These are phyloP conservation scores for Xerocomellus dryophilus DNA, from an alignment of 768 basidiomycete species.

Conservation along the genomic window DNA sequence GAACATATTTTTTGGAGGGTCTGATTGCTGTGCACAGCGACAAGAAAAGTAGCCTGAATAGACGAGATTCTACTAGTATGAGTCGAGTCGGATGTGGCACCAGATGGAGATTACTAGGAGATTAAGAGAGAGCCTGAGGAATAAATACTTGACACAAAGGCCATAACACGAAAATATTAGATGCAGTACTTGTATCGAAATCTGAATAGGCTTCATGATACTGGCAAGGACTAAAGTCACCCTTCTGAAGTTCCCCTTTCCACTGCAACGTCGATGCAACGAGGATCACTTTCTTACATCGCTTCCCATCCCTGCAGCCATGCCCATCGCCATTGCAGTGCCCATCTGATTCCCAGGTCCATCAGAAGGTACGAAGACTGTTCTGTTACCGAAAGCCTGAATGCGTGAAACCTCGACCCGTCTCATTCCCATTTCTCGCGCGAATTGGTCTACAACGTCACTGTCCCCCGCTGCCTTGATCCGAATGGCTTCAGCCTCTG, in stretches of 20 bases:
- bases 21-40: not conserved
- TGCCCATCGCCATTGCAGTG: constrained; percentile 59
- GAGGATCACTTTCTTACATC: constrained; percentile 15
- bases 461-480: constrained; percentile 64
- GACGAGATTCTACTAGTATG: not conserved
- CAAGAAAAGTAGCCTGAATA: not conserved
- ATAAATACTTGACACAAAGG: no score
- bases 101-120: no score
- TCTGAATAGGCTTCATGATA: not conserved
- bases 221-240: no score
- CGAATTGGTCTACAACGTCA: constrained; percentile 59
- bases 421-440: constrained; percentile 72
- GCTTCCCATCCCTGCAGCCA: constrained; percentile 64
- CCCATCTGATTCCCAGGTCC: constrained; percentile 57
- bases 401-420: constrained; percentile 63
- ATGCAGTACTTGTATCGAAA: not conserved
- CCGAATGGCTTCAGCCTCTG: constrained; percentile 66
- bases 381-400: constrained; percentile 63
- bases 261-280: not conserved
- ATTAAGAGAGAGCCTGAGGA: no score
- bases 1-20: not conserved
- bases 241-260: not conserved
- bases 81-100: no score
- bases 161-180: no score
- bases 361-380: constrained; percentile 69